Percentiles rank a stretch among this genome's conserved stretches.
Conservation (phyloP, 768 basidiomycete genomes). For the Xerocomus brunneocitrinus region DNA sequence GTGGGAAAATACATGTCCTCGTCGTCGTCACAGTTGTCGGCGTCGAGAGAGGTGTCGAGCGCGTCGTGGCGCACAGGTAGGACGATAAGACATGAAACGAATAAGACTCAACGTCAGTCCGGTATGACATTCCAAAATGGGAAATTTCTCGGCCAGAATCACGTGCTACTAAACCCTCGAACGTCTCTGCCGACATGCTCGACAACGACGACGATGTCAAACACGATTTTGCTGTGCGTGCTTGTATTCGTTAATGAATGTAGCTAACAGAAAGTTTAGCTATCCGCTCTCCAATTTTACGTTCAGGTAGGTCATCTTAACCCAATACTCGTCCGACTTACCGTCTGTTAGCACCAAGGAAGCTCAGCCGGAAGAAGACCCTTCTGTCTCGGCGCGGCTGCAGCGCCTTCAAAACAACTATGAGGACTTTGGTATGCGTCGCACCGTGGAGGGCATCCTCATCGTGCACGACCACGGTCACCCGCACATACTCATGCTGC, state of each 20-base stretch:
- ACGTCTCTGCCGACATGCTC: slow-evolving; percentile 9
- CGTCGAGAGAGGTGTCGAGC: not conserved
- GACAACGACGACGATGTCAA: slow-evolving; percentile 40
- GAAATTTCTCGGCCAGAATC: slow-evolving; percentile 7
- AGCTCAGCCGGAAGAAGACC: slow-evolving; percentile 95
- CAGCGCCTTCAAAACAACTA: slow-evolving; percentile 95
- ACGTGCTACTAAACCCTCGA: slow-evolving; percentile 6
- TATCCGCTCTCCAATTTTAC: slow-evolving; percentile 90
- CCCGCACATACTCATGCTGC: slow-evolving; percentile 96
- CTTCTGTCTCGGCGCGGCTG: slow-evolving; percentile 89
- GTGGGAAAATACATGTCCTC: slow-evolving; percentile 9
- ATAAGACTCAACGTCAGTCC: not conserved
- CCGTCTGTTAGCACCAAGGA: slow-evolving; percentile 75
- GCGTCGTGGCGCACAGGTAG: not conserved
- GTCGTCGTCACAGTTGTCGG: slow-evolving; percentile 9
- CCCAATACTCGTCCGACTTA: slow-evolving; percentile 8
- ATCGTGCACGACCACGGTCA: slow-evolving; percentile 96
- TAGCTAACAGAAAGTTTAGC: slow-evolving; percentile 32
- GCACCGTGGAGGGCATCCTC: slow-evolving; percentile 76
- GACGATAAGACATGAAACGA: slow-evolving; percentile 10
- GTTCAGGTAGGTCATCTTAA: slow-evolving; percentile 56
- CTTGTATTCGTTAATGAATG: not conserved
- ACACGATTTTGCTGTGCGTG: slow-evolving; percentile 48
- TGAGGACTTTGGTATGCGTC: slow-evolving; percentile 94
- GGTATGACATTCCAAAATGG: not conserved